These are phyloP conservation scores for Fusarium camptoceras DNA, from an alignment of 2,329 filamentous ascomycete species.

Conservation along the genomic window DNA sequence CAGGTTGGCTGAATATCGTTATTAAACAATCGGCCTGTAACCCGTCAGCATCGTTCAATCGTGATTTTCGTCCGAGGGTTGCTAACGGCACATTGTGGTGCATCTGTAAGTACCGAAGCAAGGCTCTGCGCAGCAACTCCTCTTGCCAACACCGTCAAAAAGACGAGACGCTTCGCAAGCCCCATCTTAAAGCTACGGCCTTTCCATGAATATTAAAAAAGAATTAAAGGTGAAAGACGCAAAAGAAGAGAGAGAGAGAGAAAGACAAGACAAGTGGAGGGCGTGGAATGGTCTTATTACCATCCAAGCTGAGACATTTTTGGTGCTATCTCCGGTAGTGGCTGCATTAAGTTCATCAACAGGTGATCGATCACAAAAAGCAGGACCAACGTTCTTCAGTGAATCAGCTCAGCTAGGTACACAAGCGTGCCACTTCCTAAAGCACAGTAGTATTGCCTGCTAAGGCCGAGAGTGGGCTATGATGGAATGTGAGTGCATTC, in stretches of 20 bases:
- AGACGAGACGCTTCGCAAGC: not conserved
- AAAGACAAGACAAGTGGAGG: not conserved
- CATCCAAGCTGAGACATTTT: not conserved
- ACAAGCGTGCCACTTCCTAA: not conserved
- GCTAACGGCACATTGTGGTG: not conserved
- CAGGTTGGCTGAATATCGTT: not conserved
- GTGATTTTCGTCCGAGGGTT: too few species aligned
- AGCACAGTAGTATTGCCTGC: not conserved
- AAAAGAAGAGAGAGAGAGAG: not conserved
- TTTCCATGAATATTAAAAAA: not conserved
- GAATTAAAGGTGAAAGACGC: not conserved
- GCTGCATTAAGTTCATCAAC: not conserved
- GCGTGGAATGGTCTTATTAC: not conserved
- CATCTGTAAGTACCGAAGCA: not conserved
- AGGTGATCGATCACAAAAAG: not conserved
- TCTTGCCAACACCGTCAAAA: not conserved
- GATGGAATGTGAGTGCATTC: not conserved
- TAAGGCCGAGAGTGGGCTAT: too few species aligned
- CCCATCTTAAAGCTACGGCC: not conserved
- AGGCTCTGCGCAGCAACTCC: not conserved
- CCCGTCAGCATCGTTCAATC: not conserved
- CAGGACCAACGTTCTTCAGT: not conserved
- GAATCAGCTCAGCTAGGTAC: not conserved
- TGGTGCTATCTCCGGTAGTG: conserved; percentile 1
- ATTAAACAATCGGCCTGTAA: not conserved